A percentile compares a stretch with the other conserved stretches of the same genome.
Conservation (phyloP, 345 rosid species). For the Tarenaya hassleriana region DNA sequence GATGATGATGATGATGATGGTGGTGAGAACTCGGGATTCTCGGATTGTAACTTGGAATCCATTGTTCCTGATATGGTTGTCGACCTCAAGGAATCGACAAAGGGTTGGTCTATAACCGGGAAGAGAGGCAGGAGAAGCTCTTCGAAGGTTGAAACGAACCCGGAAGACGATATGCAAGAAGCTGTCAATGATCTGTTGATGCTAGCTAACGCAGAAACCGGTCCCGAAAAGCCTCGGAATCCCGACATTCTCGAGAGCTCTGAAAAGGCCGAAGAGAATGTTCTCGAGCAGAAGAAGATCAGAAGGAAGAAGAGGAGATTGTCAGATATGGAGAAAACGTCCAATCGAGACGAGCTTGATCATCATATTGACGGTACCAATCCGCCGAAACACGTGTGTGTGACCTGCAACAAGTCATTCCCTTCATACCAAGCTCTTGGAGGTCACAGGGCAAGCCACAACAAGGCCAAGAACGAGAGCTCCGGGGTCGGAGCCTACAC, state of each 20-base stretch:
- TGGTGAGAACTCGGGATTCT: slow-evolving; percentile 24
- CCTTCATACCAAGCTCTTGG: slow-evolving; percentile 45
- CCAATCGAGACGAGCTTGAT: slow-evolving; percentile 11
- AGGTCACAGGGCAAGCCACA: slow-evolving; percentile 53
- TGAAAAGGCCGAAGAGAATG: background rate
- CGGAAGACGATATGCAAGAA: slow-evolving; percentile 16
- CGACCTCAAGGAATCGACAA: slow-evolving; percentile 27
- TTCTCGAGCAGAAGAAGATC: slow-evolving; percentile 11
- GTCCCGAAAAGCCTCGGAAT: background rate
- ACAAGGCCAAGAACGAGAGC: slow-evolving; percentile 28
- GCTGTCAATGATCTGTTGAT: slow-evolving; percentile 29
- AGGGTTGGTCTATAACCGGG: slow-evolving; percentile 32
- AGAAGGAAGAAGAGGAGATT: slow-evolving; percentile 30
- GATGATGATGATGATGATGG: slow-evolving; percentile 5
- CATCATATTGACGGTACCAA: slow-evolving; percentile 14
- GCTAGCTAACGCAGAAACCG: slow-evolving; percentile 30
- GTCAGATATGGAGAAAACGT: slow-evolving; percentile 34
- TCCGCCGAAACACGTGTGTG: slow-evolving; percentile 28
- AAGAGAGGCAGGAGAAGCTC: slow-evolving; percentile 32
- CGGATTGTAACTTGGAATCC: slow-evolving; percentile 6
- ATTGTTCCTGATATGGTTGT: slow-evolving; percentile 6
- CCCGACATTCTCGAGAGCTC: slow-evolving; percentile 10
- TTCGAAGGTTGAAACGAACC: background rate
- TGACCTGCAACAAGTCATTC: slow-evolving; percentile 40
- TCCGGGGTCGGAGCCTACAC: slow-evolving; percentile 17